Evolutionary conservation across 2,329 filamentous ascomycete species (phyloP).

Genomic region (Cladobotryum protrusum): DNA sequence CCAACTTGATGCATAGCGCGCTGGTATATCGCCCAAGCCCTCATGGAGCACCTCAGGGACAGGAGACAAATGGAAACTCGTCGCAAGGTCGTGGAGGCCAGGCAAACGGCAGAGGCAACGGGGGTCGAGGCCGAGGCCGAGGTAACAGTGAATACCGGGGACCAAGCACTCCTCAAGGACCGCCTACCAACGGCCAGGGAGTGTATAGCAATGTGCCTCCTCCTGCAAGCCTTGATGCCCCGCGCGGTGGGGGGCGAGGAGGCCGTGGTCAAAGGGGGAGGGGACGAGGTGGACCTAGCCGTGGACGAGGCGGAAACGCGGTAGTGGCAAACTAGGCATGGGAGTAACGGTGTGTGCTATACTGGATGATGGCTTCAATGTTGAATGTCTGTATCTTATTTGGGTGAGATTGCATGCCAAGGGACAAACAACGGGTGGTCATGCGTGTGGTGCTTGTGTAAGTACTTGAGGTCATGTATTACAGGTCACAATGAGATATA

Average conservation of each 20-base stretch:
- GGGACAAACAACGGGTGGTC: too few species aligned
- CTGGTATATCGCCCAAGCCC: slow-evolving; percentile 44
- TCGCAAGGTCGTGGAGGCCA: slow-evolving; percentile 19
- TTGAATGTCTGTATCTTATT: not conserved
- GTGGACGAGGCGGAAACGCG: slow-evolving; percentile 29
- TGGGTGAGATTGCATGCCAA: not conserved
- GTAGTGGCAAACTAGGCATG: not conserved
- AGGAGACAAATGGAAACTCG: slow-evolving; percentile 23
- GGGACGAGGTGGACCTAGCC: slow-evolving; percentile 29
- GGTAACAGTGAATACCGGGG: slow-evolving; percentile 19
- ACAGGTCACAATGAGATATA: not conserved
- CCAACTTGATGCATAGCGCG: slow-evolving; percentile 45
- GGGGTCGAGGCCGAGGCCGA: slow-evolving; percentile 28
- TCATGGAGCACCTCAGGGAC: slow-evolving; percentile 21
- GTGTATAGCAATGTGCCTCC: slow-evolving; percentile 55
- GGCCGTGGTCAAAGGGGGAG: slow-evolving; percentile 36
- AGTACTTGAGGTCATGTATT: too few species aligned
- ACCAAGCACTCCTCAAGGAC: slow-evolving; percentile 13
- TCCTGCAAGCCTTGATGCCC: slow-evolving; percentile 48
- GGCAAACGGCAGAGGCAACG: slow-evolving; percentile 18
- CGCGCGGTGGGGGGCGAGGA: slow-evolving; percentile 33
- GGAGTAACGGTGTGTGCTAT: not conserved
- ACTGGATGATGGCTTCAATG: not conserved
- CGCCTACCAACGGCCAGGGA: slow-evolving; percentile 16
- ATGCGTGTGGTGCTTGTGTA: too few species aligned